Conservation (phyloP, 495 filamentous ascomycete species). For the Aspergillus sparsus region DNA sequence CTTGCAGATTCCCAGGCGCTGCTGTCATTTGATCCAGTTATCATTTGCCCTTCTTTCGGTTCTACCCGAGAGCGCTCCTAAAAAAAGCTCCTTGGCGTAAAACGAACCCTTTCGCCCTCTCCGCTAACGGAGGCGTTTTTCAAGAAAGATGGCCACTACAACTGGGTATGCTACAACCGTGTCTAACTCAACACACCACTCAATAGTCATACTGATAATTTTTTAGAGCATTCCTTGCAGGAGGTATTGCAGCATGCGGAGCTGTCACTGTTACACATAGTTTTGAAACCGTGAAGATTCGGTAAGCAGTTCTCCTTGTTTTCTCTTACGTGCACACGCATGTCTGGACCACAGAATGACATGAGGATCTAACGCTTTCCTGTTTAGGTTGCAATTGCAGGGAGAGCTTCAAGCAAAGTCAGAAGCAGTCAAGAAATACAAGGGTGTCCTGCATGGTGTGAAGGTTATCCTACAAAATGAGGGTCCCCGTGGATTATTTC, state of each 20-base stretch:
- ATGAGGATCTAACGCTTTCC: neutral
- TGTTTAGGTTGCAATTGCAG: conserved; percentile 81
- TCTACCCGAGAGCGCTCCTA: neutral
- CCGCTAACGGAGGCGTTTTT: conserved; percentile 23
- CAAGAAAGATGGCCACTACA: conserved; percentile 52
- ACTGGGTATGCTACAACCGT: conserved; percentile 42
- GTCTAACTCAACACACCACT: neutral
- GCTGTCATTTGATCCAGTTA: neutral
- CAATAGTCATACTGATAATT: conserved; percentile 1
- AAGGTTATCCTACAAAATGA: conserved; percentile 91
- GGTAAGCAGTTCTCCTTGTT: conserved; percentile 51
- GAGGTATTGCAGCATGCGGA: conserved; percentile 94
- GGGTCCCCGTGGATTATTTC: conserved; percentile 79
- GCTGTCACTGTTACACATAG: conserved; percentile 97
- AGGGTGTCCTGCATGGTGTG: conserved; percentile 89
- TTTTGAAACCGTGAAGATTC: conserved; percentile 99
- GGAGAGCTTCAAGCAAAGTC: conserved; percentile 89
- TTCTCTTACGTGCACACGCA: neutral
- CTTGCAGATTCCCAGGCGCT: neutral
- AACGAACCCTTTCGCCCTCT: conserved; percentile 10
- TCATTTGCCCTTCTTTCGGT: neutral
- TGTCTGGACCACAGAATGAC: too few species aligned
- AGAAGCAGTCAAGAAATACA: conserved; percentile 82
- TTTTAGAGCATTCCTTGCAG: conserved; percentile 77
- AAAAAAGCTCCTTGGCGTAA: neutral